Evolutionary conservation across 1,139 yeast genomes (phyloP), one percentile per base, ranked within the genome.

Genomic region (Magnusiomyces suaveolens): DNA sequence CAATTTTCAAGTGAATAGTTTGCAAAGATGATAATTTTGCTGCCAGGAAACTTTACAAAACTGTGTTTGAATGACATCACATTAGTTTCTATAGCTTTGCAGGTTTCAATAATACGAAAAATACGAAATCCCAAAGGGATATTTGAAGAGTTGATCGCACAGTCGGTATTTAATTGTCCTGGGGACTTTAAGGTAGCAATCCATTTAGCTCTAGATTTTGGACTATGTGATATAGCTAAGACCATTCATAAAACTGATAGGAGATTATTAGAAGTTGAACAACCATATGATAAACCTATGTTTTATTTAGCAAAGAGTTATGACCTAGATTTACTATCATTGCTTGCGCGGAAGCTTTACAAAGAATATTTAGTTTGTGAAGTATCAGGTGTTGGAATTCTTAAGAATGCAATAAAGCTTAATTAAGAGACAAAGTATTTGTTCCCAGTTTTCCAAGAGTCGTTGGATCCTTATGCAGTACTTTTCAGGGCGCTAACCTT

Each of bases 101-200:
- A 61, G 36, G 51, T 65, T 36, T 53, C 65, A 43, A 52, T 53
- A n/a, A 55, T 55, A 21, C 46, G 62, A 14, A 57, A 56, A n/a
- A 57, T 60, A 8, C 44, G 36, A 4, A 58, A 58, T 26, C 67
- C 81, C 32, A 72, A 76, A 59, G 73, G 73, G 49, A 76, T 80
- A 0, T 74, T 87, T 43, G 78, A 82, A 1, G 82, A 81, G 53
- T 75, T 78, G 54, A 70, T 87, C 41, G 89, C 90, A n/a, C 71
- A 69, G 10, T 83, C 75, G 63, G 73, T 80, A 44, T 54, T 58
- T 41, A 50, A 75, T 51, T 78, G 83, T 6, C 83, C 83, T 62
- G 92, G 84, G 63, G 95, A 87, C 62, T 74, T 84, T 59, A 94
- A 86, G 65, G 86, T 95, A 94, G 80, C 84, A 33, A 71, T 87